Percentiles rank a stretch among this genome's conserved stretches.
phyloP scores from a whole-genome alignment of 768 basidiomycete genomes.

The Lactifluus subvellereus region DNA sequence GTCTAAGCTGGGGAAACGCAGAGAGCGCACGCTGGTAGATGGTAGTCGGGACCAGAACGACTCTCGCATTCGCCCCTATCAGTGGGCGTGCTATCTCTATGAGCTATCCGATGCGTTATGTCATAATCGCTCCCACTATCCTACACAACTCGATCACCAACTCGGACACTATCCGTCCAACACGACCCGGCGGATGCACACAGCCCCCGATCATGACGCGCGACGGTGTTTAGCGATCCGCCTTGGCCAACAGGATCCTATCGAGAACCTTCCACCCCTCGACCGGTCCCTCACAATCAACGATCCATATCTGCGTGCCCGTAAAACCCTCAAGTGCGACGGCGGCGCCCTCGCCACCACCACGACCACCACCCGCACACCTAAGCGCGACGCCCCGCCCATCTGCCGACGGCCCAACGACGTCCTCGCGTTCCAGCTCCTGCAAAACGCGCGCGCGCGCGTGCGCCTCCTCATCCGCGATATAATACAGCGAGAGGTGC shows the following conservation, averaged over 20 bases:
- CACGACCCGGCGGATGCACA: background rate
- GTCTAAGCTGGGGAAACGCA: too few species aligned
- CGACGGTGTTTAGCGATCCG: background rate
- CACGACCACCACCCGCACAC: constrained; percentile 15
- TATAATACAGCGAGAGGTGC: constrained; percentile 71
- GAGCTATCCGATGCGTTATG: too few species aligned
- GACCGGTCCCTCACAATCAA: constrained; percentile 54
- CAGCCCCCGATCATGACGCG: background rate
- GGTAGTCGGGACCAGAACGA: too few species aligned
- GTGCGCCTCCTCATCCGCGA: constrained; percentile 56
- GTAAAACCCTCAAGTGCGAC: constrained; percentile 35
- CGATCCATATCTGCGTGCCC: constrained; percentile 52
- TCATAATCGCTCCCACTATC: too few species aligned
- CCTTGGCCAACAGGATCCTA: constrained; percentile 29
- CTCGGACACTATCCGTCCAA: too few species aligned
- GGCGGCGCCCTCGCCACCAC: constrained; percentile 16
- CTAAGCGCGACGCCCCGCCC: constrained; percentile 31
- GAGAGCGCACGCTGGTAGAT: too few species aligned
- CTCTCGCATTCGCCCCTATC: too few species aligned
- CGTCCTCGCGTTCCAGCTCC: constrained; percentile 36
- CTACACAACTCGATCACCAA: too few species aligned
- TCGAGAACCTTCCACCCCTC: constrained; percentile 50
- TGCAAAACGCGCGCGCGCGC: constrained; percentile 47
- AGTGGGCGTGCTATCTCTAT: too few species aligned
- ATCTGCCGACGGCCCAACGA: constrained; percentile 28